Base-by-base conservation (phyloP, 2,329 filamentous ascomycete genomes). In the Hysterium pulicare region DNA sequence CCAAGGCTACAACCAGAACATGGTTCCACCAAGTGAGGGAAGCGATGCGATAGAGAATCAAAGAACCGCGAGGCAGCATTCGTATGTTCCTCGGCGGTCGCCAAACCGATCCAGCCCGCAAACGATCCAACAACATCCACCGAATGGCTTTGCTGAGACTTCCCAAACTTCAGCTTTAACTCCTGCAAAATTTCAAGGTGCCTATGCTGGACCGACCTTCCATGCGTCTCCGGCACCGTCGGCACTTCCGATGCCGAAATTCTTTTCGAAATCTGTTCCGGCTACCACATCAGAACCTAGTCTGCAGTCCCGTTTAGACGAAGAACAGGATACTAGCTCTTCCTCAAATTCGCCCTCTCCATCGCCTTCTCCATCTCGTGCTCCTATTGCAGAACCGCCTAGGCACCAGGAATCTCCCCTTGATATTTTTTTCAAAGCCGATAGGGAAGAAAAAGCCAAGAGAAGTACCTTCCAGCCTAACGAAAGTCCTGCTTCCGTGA, bases 141-240 rank as follows among this genome's bases (percentile, higher is more conserved):
- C 15, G 10, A 39, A 32, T 9, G 13, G 13, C 15, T 15, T 17
- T 13, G n/a, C 37, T 28, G 15, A 13, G 16, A 3, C 32, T 33
- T 7, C 32, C 8, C 28, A 41, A 33, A 21, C 11, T 16, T 33
- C 32, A 13, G 45, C 54, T 47, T 54, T 55, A 10, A 66, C 63
- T 4, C 63, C 63, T 5, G 50, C 55, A n/a, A 66, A 65, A 47
- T 47, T 51, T n/a, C 61, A 65, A 33, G 55, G 65, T 47, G 83
- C 85, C 34, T 98, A 95, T 69, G 93, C 93, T 30, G 93, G 91
- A 11, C 86, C 91, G 24, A 94, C 90, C 4, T 98, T 97, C 66
- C 90, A 96, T 67, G 87, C 90, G 31, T 97, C 93, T 7, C 93
- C 93, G 16, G 91, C 90, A 2, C 86, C 93, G 0, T 94, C 90